Evolutionary conservation across 2,329 filamentous ascomycete genomes (phyloP), one percentile per base, ranked within the genome.

Genomic region (Magnaporthales sp.): DNA sequence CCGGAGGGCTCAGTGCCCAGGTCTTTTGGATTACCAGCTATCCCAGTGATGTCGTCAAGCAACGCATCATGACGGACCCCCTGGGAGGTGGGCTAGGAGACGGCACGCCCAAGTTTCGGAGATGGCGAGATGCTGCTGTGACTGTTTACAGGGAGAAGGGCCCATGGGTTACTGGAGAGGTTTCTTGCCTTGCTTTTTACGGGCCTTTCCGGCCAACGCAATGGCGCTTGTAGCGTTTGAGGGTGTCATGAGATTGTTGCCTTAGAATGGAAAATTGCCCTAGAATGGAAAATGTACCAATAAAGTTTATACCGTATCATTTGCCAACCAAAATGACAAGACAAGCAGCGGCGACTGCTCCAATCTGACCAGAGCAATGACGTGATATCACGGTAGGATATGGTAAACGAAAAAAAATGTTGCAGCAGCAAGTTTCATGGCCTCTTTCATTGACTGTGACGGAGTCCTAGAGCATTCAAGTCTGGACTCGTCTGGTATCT

Each of bases 31-130:
- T 97, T 60, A 92, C 91, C 22, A 91, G 90, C 70, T 98, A 98
- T 75, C 94, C 95, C 1, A 91, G 88, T 63, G 94, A 98, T 75
- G 91, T 97, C 26, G 89, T 98, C 66, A 98, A 98, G 83, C 94
- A 98, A 81, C 85, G 93, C 32, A 90, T 99, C 75, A 98, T 99
- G 95, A 97, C 94, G 15, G 95, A 98, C 78, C 88, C 91, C 4
- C 80, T 98, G 65, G 93, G 90, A 1, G 89, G 90, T 0, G 81
- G 80, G 1, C 78, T 93, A 13, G 81, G 83, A 22, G 90, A 92
- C 70, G 88, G 91, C 10, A 81, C 84, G 67, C 84, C 87, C 69
- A 86, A 81, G 70, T 98, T 93, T 75, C 81, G 79, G 13, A 80
- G 83, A 64, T 98, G 95, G 95, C 87, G 83, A 74, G 87, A 94